Percentiles rank a stretch among this genome's conserved stretches.
phyloP scores from a whole-genome alignment of 164 flowering plant species.

The Magnolia officinalis region DNA sequence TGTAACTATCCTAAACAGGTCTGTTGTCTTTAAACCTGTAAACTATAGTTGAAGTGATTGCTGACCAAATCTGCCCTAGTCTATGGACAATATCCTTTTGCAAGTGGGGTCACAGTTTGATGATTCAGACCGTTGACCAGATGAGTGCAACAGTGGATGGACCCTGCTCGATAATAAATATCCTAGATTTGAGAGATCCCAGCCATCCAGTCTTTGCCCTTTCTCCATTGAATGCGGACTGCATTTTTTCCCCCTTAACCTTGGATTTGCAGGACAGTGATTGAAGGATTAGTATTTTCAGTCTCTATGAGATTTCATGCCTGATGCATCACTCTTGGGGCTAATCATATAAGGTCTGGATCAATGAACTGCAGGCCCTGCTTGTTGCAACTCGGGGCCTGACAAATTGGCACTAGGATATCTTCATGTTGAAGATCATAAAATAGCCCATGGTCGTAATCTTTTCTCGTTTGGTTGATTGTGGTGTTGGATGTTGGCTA shows the following conservation, averaged over 20 bases:
- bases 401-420: no score
- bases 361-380: no score
- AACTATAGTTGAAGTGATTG: not conserved
- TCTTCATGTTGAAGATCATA: no score
- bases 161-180: not conserved
- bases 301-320: not conserved
- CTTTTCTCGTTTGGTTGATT: slow-evolving; percentile 1
- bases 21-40: slow-evolving; percentile 6
- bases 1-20: slow-evolving; percentile 67
- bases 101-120: not conserved
- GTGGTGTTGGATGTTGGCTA: slow-evolving; percentile 25
- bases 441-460: not conserved
- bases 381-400: no score
- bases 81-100: not conserved
- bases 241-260: no score
- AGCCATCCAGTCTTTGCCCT: not conserved
- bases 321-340: no score
- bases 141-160: not conserved
- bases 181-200: not conserved
- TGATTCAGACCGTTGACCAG: not conserved
- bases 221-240: not conserved
- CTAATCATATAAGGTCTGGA: no score
- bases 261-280: no score
- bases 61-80: not conserved
- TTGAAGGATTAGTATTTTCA: no score